These are phyloP conservation scores for Floccularia luteovirens DNA, from an alignment of 768 basidiomycete species.

Conservation along the genomic window DNA sequence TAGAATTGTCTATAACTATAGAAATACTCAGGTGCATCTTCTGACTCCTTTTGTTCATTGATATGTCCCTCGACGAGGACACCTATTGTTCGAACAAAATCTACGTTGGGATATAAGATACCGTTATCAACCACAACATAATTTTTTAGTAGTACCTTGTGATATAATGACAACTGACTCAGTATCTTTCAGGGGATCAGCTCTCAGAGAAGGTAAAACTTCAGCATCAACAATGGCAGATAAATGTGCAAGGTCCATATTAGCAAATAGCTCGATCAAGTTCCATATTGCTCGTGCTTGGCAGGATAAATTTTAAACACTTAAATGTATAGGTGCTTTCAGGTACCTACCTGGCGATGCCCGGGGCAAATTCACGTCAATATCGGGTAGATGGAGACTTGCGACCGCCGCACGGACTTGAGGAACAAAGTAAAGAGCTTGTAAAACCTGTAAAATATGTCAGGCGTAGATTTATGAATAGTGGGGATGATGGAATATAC, in stretches of 20 bases:
- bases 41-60: conserved; percentile 24
- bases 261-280: conserved; percentile 58
- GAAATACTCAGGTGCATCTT: conserved; percentile 25
- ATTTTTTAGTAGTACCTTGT: too few species aligned
- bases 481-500: conserved; percentile 20
- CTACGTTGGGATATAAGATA: conserved; percentile 20
- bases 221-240: conserved; percentile 48
- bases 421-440: conserved; percentile 62
- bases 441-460: conserved; percentile 29
- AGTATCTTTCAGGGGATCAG: conserved; percentile 26
- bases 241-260: conserved; percentile 60
- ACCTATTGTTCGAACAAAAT: conserved; percentile 38
- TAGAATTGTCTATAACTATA: not conserved
- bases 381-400: conserved; percentile 19
- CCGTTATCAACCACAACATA: not conserved
- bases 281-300: conserved; percentile 45
- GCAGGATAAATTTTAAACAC: too few species aligned
- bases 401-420: conserved; percentile 49
- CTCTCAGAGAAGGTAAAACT: conserved; percentile 37
- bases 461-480: not conserved
- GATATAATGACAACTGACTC: conserved; percentile 15
- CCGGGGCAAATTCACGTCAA: conserved; percentile 13
- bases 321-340: too few species aligned
- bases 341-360: conserved; percentile 23
- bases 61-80: conserved; percentile 36